Base-by-base conservation (phyloP, 257 asterid species). In the Solanum gracilifrons region DNA sequence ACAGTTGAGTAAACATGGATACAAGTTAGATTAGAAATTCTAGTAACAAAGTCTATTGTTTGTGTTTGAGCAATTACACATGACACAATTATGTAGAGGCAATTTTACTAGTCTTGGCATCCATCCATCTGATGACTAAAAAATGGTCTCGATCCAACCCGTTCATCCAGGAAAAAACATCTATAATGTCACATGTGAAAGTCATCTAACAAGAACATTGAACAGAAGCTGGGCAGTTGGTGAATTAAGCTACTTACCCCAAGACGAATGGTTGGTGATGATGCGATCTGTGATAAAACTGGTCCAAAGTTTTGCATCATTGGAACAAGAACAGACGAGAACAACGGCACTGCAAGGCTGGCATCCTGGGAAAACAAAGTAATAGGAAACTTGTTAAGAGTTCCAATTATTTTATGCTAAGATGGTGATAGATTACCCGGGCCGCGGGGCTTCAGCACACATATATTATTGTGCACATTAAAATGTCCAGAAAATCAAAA, bases 221-320 rank as follows among this genome's bases (percentile, higher is more conserved):
- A 37, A 48, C 21, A 58, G 69, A 58, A 76, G 55, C 46, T 58
- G 21, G 36, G 39, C 29, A 16, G 68, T 36, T 48, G 58, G 51
- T 72, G 46, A 86, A 77, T 88, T 84, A 46, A 89, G 90, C 87
- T 32, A 88, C 96, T 91, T 85, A 94, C 99, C 94, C 99, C 99
- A 58, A 90, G 94, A 74, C 99, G 99, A 90, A 96, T 66, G 39
- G 99, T 93, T 87, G 99, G 98, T 29, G 96, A 94, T 37, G 99
- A 90, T 87, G 95, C 95, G 82, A 96, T 62, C 88, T 96, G 98
- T 20, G 97, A 93, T 84, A 96, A 77, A 88, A 96, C 89, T 83
- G 99, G 99, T 87, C 98, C 97, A 87, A 96, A 71, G 91, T 94
- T 93, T 88, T 96, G 99, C 79, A 93, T 97, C 94, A 96, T 89